phyloP scores from a whole-genome alignment of 2,329 filamentous ascomycete species.

The Aspergillus pseudoterreus region DNA sequence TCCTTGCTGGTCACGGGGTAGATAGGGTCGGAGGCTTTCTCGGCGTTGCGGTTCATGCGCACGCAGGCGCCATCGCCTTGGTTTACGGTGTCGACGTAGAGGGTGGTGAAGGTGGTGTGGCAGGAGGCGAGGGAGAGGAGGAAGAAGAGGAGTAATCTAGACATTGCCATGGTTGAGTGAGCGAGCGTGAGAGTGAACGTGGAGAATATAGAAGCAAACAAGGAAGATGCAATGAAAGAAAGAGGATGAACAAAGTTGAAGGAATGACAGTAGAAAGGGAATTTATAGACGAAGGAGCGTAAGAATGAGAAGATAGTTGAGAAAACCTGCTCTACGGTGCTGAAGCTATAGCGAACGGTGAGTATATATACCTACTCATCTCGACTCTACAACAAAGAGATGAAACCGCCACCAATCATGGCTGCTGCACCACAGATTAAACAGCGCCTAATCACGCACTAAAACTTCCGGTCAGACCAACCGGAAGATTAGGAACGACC shows the following conservation, averaged over 20 bases:
- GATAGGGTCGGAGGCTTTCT: constrained; percentile 57
- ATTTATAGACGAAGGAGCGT: background rate
- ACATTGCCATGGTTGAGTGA: too few species aligned
- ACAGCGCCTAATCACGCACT: background rate
- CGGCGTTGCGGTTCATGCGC: constrained; percentile 57
- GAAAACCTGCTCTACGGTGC: too few species aligned
- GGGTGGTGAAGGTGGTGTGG: constrained; percentile 62
- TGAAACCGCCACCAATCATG: background rate
- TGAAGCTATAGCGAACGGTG: background rate
- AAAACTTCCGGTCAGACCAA: background rate
- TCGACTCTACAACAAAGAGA: background rate
- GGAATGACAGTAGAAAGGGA: background rate
- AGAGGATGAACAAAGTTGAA: too few species aligned
- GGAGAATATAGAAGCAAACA: too few species aligned
- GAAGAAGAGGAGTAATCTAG: background rate
- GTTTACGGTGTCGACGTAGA: constrained; percentile 58
- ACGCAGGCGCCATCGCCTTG: constrained; percentile 71
- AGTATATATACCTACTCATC: background rate
- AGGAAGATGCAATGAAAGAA: too few species aligned
- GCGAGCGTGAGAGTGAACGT: too few species aligned
- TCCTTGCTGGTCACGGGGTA: constrained; percentile 54
- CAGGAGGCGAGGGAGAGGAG: constrained; percentile 7
- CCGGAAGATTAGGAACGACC: background rate
- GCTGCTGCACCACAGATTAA: background rate
- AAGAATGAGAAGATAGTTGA: background rate